These are phyloP conservation scores for Sporothrix variecibatus DNA, from an alignment of 2,329 filamentous ascomycete genomes.

Conservation along the genomic window DNA sequence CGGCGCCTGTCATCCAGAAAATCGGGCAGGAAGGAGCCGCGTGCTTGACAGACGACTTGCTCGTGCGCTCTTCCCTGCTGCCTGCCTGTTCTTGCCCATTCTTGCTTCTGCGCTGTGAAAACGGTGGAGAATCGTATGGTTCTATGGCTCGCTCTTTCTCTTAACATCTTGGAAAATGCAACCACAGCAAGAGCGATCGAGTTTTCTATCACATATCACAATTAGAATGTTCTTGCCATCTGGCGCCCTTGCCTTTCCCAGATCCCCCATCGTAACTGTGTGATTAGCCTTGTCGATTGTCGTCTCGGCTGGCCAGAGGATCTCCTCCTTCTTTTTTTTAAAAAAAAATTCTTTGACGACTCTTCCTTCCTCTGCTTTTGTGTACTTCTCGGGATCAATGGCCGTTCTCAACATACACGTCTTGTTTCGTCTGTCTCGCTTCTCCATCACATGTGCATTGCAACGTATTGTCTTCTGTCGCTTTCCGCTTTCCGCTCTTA, in stretches of 20 bases:
- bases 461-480: background rate
- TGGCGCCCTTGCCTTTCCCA: background rate
- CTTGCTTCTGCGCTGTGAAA: background rate
- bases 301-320: background rate
- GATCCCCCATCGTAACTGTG: background rate
- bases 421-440: background rate
- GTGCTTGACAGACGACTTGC: background rate
- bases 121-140: background rate
- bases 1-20: conserved; percentile 17
- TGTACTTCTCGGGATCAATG: background rate
- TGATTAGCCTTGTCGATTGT: background rate
- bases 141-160: background rate
- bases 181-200: background rate
- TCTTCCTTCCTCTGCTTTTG: background rate
- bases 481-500: background rate
- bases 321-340: background rate
- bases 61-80: background rate
- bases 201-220: conserved; percentile 11
- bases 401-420: background rate
- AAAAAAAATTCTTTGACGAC: background rate
- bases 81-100: background rate
- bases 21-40: conserved; percentile 15
- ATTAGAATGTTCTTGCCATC: background rate
- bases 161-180: background rate
- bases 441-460: background rate